These are phyloP conservation scores for Pseudonitzschia multistriata DNA, from an alignment of 108 stramenopile species.

Conservation along the genomic window DNA sequence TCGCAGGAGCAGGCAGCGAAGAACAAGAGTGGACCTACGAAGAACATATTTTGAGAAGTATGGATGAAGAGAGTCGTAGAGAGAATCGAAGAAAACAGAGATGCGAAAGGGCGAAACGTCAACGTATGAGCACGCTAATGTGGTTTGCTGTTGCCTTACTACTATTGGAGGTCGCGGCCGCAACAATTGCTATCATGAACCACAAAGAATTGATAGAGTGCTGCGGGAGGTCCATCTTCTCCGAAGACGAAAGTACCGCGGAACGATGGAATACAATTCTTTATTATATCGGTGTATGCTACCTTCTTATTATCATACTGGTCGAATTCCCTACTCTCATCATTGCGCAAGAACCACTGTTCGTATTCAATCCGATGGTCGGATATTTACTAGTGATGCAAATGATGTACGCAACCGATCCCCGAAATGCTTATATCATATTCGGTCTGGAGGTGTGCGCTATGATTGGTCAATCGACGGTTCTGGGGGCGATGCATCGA, in stretches of 20 bases:
- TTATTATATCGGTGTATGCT: not conserved
- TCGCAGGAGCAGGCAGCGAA: not conserved
- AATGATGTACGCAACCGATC: conserved; percentile 11
- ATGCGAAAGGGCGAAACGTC: conserved; percentile 1
- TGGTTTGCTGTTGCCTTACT: not conserved
- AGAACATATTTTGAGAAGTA: not conserved
- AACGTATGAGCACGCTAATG: not conserved
- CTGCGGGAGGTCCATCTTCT: conserved; percentile 4
- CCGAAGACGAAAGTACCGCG: not conserved
- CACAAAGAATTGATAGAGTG: conserved; percentile 11
- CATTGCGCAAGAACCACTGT: conserved; percentile 3
- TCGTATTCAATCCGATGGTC: conserved; percentile 19
- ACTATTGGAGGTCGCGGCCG: conserved; percentile 7
- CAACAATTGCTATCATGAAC: conserved; percentile 9
- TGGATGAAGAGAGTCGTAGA: not conserved
- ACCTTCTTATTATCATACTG: conserved; percentile 5
- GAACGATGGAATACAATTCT: conserved; percentile 11
- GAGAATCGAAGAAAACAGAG: not conserved
- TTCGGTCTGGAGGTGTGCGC: conserved; percentile 7
- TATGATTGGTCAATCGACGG: conserved; percentile 5
- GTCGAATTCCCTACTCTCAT: conserved; percentile 8
- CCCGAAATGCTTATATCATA: not conserved
- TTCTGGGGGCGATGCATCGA: conserved; percentile 7
- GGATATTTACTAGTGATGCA: conserved; percentile 14
- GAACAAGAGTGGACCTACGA: conserved; percentile 15